These are phyloP conservation scores for Babesia sp. DNA, from an alignment of 169 alveolate genomes.

Conservation along the genomic window DNA sequence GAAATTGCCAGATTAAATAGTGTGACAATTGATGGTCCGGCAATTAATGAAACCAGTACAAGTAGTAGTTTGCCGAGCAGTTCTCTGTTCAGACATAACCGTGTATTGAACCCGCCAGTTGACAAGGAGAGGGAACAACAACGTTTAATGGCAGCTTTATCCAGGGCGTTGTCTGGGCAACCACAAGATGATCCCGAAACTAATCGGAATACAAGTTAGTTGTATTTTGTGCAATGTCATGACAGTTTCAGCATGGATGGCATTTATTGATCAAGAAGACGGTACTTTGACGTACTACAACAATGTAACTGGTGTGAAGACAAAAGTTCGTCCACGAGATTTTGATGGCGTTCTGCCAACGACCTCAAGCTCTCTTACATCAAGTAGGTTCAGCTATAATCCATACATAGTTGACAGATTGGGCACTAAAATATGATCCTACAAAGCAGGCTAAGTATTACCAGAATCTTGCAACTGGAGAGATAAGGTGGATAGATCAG, in stretches of 20 bases:
- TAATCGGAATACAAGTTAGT: slow-evolving; percentile 29
- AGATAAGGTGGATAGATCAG: slow-evolving; percentile 54
- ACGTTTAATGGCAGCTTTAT: slow-evolving; percentile 14
- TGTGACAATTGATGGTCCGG: slow-evolving; percentile 65
- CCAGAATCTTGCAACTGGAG: slow-evolving; percentile 54
- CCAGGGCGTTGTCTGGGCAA: slow-evolving; percentile 39
- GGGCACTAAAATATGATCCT: slow-evolving; percentile 65
- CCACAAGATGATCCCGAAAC: slow-evolving; percentile 20
- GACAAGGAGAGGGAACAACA: slow-evolving; percentile 50
- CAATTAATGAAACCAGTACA: not conserved
- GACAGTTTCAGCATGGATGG: slow-evolving; percentile 43
- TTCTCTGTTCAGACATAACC: slow-evolving; percentile 2
- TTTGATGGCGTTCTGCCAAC: slow-evolving; percentile 55
- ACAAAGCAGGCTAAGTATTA: slow-evolving; percentile 38
- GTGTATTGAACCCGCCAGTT: slow-evolving; percentile 27
- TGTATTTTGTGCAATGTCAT: not conserved
- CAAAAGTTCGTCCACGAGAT: slow-evolving; percentile 58
- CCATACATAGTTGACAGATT: slow-evolving; percentile 12
- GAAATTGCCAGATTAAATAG: slow-evolving; percentile 66
- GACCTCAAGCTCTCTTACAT: slow-evolving; percentile 38
- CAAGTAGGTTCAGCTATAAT: slow-evolving; percentile 20
- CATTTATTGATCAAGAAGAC: slow-evolving; percentile 54
- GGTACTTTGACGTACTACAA: slow-evolving; percentile 55
- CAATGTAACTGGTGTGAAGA: slow-evolving; percentile 50
- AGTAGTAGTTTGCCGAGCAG: not conserved